phyloP scores from a whole-genome alignment of 495 filamentous ascomycete genomes.

The Penicillium flavigenum region DNA sequence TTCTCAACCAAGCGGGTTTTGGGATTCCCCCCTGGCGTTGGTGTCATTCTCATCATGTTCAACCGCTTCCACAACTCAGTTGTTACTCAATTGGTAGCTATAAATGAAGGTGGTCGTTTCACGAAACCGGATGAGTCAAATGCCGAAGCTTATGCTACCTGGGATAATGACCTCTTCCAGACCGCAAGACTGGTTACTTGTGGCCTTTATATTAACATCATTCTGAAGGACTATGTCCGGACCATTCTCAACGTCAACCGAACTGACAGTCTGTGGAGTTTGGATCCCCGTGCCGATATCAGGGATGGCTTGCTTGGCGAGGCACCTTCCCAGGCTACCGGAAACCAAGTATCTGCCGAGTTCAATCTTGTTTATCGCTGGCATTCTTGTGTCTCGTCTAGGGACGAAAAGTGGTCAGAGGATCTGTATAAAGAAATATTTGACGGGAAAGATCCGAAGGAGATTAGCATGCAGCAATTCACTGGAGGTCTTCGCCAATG shows the following conservation, averaged over 20 bases:
- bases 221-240: conserved; percentile 77
- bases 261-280: conserved; percentile 67
- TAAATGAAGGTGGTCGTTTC: conserved; percentile 62
- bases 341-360: conserved; percentile 76
- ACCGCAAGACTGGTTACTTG: conserved; percentile 70
- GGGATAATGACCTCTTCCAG: conserved; percentile 77
- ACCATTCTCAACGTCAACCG: conserved; percentile 76
- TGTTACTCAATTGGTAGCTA: conserved; percentile 56
- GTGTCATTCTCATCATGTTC: conserved; percentile 70
- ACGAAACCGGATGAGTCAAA: conserved; percentile 49
- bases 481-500: conserved; percentile 59
- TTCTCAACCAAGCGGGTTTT: conserved; percentile 76
- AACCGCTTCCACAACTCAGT: conserved; percentile 78
- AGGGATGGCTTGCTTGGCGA: conserved; percentile 37
- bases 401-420: conserved; percentile 74
- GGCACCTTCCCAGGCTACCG: conserved; percentile 44
- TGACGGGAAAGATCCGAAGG: conserved; percentile 44
- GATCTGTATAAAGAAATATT: conserved; percentile 65
- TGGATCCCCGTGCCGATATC: conserved; percentile 68
- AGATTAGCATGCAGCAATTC: conserved; percentile 57
- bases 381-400: conserved; percentile 73
- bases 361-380: conserved; percentile 77
- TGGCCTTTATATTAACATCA: conserved; percentile 75
- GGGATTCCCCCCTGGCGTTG: conserved; percentile 82
- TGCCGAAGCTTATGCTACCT: conserved; percentile 56